Evolutionary conservation across 352 stramenopile genomes (phyloP).

Genomic region (Phytophthora cactorum): DNA sequence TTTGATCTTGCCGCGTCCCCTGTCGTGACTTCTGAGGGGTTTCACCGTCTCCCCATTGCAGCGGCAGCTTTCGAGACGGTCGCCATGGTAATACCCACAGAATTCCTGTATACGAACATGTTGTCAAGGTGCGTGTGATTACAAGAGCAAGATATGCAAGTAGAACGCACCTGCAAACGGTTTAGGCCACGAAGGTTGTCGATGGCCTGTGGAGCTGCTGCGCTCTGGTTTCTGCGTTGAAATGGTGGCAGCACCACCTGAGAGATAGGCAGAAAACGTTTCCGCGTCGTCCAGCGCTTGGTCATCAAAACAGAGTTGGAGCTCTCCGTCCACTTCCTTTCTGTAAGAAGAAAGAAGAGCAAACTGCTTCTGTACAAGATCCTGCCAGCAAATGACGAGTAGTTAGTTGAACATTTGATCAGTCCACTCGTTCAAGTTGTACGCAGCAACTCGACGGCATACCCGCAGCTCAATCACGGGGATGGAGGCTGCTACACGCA

Average conservation of each 20-base stretch:
- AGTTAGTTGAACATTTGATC: not conserved
- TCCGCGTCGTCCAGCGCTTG: slow-evolving; percentile 48
- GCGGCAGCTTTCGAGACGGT: slow-evolving; percentile 22
- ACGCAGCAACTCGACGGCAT: not conserved
- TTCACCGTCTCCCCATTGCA: slow-evolving; percentile 33
- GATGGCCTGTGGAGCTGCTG: not conserved
- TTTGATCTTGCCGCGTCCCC: not conserved
- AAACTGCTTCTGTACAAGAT: slow-evolving; percentile 54
- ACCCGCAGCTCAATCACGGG: slow-evolving; percentile 56
- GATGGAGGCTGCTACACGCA: slow-evolving; percentile 52
- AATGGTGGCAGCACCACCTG: not conserved
- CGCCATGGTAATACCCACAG: slow-evolving; percentile 70
- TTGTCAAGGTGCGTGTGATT: not conserved
- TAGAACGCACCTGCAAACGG: slow-evolving; percentile 48
- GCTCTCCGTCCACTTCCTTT: slow-evolving; percentile 40
- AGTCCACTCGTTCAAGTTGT: not conserved
- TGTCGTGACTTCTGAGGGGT: not conserved
- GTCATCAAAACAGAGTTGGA: slow-evolving; percentile 55
- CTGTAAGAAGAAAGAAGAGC: slow-evolving; percentile 48
- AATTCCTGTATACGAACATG: slow-evolving; percentile 42
- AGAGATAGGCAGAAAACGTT: slow-evolving; percentile 50
- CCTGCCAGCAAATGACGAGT: not conserved
- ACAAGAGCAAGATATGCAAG: not conserved
- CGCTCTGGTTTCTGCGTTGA: not conserved
- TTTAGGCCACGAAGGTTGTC: slow-evolving; percentile 42